phyloP scores from a whole-genome alignment of 1,284 basidiomycete genomes.

The Exobasidium cylindrosporum region DNA sequence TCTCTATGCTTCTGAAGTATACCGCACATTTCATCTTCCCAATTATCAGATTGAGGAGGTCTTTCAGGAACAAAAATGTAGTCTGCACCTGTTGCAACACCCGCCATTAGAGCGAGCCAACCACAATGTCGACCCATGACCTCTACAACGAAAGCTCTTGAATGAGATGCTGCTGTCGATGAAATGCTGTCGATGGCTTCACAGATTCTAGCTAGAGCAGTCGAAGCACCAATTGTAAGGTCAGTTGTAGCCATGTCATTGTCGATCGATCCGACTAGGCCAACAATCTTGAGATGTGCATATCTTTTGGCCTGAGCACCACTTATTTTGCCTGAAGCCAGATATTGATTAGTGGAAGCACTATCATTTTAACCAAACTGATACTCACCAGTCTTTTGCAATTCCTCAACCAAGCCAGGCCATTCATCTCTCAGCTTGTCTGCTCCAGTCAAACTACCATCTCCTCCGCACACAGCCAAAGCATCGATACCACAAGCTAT shows the following conservation, averaged over 20 bases:
- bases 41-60: conserved; percentile 73
- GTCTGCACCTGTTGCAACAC: conserved; percentile 90
- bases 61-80: conserved; percentile 95
- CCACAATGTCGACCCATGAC: conserved; percentile 99
- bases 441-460: conserved; percentile 92
- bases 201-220: conserved; percentile 91
- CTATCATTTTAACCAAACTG: neutral
- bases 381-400: conserved; percentile 64
- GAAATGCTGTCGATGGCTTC: conserved; percentile 98
- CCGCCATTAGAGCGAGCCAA: conserved; percentile 91
- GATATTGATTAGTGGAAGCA: no score
- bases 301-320: conserved; percentile 70
- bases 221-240: conserved; percentile 91
- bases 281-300: conserved; percentile 87
- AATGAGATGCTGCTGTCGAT: conserved; percentile 91
- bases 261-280: conserved; percentile 95
- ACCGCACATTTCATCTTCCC: conserved; percentile 91
- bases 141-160: conserved; percentile 94
- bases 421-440: conserved; percentile 91
- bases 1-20: conserved; percentile 82
- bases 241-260: conserved; percentile 99
- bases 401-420: conserved; percentile 73
- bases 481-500: conserved; percentile 96
- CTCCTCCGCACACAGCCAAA: conserved; percentile 92
- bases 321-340: conserved; percentile 69